Evolutionary conservation across 345 rosid species (phyloP).

Genomic region (Crucihimalaya himalaica): DNA sequence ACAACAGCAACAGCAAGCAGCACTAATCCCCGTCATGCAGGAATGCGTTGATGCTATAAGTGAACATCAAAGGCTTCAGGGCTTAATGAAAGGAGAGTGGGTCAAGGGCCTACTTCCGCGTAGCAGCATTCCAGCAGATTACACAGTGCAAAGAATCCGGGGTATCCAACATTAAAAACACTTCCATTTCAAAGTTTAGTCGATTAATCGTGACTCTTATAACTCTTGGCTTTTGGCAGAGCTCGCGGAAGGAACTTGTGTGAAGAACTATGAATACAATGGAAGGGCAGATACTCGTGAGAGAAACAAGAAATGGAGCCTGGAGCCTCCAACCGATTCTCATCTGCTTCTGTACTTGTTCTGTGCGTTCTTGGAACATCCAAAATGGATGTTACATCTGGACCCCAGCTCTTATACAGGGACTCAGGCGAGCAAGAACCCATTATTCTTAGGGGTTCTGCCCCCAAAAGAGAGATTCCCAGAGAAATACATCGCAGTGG

Average conservation of each 20-base stretch:
- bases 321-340: slow-evolving; percentile 88
- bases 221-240: slow-evolving; percentile 47
- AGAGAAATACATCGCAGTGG: slow-evolving; percentile 79
- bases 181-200: background rate
- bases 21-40: slow-evolving; percentile 68
- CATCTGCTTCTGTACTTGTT: slow-evolving; percentile 85
- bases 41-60: slow-evolving; percentile 85
- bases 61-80: slow-evolving; percentile 88
- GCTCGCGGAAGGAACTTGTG: slow-evolving; percentile 92
- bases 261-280: slow-evolving; percentile 84
- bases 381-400: slow-evolving; percentile 95
- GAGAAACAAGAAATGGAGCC: slow-evolving; percentile 74
- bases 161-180: slow-evolving; percentile 44
- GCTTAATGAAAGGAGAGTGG: slow-evolving; percentile 94
- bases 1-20: slow-evolving; percentile 62
- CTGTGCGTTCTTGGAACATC: slow-evolving; percentile 93
- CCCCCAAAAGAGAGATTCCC: slow-evolving; percentile 94
- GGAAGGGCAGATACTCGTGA: slow-evolving; percentile 68
- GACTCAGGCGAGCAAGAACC: slow-evolving; percentile 84
- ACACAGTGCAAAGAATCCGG: slow-evolving; percentile 72
- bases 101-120: slow-evolving; percentile 86
- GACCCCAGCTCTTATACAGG: slow-evolving; percentile 86
- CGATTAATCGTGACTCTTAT: background rate
- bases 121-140: slow-evolving; percentile 69
- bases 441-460: slow-evolving; percentile 74